Percentiles rank a stretch among this genome's conserved stretches.
Evolutionary conservation across 305 asterid species (phyloP).

Genomic region (Fraxinus paxiana): DNA sequence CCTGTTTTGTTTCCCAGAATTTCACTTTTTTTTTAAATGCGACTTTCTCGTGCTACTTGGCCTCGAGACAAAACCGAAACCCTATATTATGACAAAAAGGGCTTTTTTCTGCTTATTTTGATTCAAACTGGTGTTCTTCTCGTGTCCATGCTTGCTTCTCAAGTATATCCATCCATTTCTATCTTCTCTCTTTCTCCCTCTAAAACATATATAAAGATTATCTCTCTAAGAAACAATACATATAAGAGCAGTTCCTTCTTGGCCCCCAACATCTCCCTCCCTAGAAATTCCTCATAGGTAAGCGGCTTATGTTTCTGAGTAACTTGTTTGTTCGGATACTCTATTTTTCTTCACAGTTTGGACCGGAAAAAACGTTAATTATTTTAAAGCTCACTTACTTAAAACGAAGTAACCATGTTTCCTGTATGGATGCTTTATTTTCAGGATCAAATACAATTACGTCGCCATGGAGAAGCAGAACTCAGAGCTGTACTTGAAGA

Average conservation of each 20-base stretch:
- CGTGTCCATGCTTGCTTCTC: constrained; percentile 18
- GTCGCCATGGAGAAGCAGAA: constrained; percentile 43
- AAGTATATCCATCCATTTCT: not conserved
- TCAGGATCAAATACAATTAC: not conserved
- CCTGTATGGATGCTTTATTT: not conserved
- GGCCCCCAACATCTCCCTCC: not conserved
- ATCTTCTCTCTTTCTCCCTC: not conserved
- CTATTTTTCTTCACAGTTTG: not conserved
- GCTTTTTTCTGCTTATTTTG: constrained; percentile 7
- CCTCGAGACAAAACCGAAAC: not conserved
- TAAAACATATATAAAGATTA: not conserved
- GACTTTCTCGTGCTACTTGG: constrained; percentile 27
- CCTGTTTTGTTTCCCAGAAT: constrained; percentile 14
- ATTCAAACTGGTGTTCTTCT: constrained; percentile 8
- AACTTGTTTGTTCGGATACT: not conserved
- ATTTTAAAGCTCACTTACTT: not conserved
- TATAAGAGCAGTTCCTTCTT: not conserved
- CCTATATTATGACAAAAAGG: constrained; percentile 28
- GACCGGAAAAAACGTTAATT: not conserved
- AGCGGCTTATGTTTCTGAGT: not conserved
- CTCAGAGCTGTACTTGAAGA: constrained; percentile 49
- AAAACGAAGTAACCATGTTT: not conserved
- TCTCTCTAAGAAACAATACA: not conserved
- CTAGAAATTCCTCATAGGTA: not conserved
- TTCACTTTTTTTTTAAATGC: constrained; percentile 20